Evolutionary conservation across 1,139 yeast species (phyloP).

Genomic region (Taphrina communis): DNA sequence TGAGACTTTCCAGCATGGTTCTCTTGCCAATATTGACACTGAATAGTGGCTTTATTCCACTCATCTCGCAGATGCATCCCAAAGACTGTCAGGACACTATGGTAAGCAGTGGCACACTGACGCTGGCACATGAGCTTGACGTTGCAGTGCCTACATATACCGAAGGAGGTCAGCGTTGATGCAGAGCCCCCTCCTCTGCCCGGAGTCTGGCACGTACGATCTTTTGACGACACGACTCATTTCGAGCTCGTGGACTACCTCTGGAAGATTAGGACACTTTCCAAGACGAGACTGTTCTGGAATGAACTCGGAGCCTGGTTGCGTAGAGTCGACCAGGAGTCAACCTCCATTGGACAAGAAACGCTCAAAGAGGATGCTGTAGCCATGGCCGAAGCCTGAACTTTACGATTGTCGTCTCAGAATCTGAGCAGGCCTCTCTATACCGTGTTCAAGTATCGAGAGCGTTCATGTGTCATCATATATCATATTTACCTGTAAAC

Average conservation of each 20-base stretch:
- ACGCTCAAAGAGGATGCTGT: background rate
- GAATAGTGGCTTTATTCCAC: conserved; percentile 21
- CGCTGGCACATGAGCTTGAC: background rate
- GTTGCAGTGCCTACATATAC: conserved; percentile 20
- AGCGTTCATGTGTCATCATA: too few relatives aligned
- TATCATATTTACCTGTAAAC: too few relatives aligned
- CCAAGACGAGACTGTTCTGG: conserved; percentile 31
- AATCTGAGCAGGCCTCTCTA: too few relatives aligned
- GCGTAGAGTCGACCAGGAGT: conserved; percentile 26
- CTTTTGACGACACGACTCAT: conserved; percentile 26
- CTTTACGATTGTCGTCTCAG: background rate
- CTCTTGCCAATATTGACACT: background rate
- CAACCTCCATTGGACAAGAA: background rate
- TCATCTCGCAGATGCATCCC: conserved; percentile 29
- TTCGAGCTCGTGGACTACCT: conserved; percentile 39
- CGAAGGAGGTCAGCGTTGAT: background rate
- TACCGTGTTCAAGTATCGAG: too few relatives aligned
- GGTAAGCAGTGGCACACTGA: background rate
- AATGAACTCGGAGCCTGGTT: conserved; percentile 31
- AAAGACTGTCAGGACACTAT: conserved; percentile 25
- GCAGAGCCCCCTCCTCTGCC: conserved; percentile 32
- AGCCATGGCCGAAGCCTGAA: conserved; percentile 17
- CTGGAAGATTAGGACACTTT: conserved; percentile 25
- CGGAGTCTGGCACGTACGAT: conserved; percentile 36
- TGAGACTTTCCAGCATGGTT: background rate